Evolutionary conservation across 495 filamentous ascomycete genomes (phyloP).

Genomic region (Articulospora tetracladia): DNA sequence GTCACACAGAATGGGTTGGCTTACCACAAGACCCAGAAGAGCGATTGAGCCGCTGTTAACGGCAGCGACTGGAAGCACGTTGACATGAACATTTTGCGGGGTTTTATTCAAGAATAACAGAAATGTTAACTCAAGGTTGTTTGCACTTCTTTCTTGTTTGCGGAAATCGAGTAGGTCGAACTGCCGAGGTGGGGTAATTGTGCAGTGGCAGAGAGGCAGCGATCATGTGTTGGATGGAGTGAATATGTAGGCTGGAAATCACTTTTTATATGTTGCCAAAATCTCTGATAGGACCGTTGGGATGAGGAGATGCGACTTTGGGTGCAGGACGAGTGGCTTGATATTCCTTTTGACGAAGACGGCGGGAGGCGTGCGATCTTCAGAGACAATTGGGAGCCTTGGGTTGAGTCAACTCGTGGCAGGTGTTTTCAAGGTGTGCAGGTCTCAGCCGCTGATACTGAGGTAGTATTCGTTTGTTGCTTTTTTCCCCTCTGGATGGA

Average conservation of each 20-base stretch:
- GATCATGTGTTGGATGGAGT: conserved; percentile 13
- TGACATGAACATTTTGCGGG: background rate
- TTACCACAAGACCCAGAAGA: background rate
- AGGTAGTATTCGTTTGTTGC: background rate
- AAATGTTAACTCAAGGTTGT: no score
- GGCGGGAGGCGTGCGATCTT: background rate
- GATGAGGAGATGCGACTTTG: background rate
- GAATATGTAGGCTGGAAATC: background rate
- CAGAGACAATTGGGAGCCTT: background rate
- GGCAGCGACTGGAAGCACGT: background rate
- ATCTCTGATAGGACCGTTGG: background rate
- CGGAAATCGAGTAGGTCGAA: no score
- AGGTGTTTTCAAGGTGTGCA: background rate
- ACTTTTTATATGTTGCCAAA: conserved; percentile 4
- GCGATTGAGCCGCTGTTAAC: background rate
- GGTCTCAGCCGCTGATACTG: conserved; percentile 5
- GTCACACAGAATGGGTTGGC: background rate
- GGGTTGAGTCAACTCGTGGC: conserved; percentile 7
- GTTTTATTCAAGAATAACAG: no score
- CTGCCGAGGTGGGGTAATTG: conserved; percentile 6
- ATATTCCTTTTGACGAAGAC: background rate
- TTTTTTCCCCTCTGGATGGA: background rate
- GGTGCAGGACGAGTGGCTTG: conserved; percentile 1
- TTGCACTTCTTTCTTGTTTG: no score
- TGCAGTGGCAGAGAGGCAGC: background rate